Conservation (phyloP, 768 basidiomycete species). For the Rhodotorula sphaerocarpa region DNA sequence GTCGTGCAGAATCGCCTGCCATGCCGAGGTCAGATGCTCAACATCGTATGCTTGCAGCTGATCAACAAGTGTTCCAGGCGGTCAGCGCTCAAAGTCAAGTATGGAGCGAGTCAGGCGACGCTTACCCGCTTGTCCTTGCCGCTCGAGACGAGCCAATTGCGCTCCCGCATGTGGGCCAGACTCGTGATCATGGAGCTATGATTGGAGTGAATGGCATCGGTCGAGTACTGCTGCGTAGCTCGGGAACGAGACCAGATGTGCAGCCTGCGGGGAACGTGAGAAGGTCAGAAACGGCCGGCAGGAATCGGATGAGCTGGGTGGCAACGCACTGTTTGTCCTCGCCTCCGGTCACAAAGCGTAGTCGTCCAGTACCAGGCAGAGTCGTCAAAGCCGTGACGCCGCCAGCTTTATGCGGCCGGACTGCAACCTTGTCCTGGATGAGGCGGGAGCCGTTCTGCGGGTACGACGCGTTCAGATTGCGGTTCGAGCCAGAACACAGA, state of each 20-base stretch:
- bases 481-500: too few relatives aligned
- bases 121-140: constrained; percentile 20
- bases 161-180: neutral
- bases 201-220: constrained; percentile 2
- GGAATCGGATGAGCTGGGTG: too few relatives aligned
- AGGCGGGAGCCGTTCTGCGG: neutral
- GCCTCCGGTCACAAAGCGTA: constrained; percentile 24
- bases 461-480: neutral
- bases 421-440: neutral
- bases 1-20: constrained; percentile 10
- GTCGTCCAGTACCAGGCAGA: neutral
- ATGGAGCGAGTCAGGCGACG: neutral
- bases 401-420: constrained; percentile 4
- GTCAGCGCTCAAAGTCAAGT: too few relatives aligned
- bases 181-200: constrained; percentile 24
- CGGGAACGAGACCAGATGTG: constrained; percentile 25
- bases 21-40: neutral
- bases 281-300: neutral
- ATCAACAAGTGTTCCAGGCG: neutral
- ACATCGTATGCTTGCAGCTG: constrained; percentile 21
- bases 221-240: constrained; percentile 10
- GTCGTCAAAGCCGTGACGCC: constrained; percentile 16
- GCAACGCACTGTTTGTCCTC: constrained; percentile 27
- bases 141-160: constrained; percentile 9
- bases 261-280: constrained; percentile 1